Evolutionary conservation across 805 yeast genomes (phyloP).

Genomic region (Saccharomycopsis javanensis): DNA sequence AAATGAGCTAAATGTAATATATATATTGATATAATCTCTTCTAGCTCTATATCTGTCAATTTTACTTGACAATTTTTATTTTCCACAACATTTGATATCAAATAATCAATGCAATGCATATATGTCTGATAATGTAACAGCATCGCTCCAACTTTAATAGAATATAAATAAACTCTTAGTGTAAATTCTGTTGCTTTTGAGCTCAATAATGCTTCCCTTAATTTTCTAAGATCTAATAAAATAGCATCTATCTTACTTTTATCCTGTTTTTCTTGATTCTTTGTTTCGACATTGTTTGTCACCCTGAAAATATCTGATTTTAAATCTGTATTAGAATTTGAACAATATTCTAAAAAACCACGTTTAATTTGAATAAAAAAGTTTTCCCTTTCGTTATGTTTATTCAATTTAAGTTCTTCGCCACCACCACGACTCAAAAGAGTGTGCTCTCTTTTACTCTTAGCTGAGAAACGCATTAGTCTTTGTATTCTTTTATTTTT

Average conservation of each 20-base stretch:
- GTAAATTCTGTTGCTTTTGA: conserved; percentile 33
- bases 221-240: conserved; percentile 36
- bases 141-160: conserved; percentile 38
- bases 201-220: conserved; percentile 45
- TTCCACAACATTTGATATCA: conserved; percentile 22
- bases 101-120: conserved; percentile 40
- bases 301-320: background rate
- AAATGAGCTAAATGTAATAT: conserved; percentile 34
- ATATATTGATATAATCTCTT: conserved; percentile 34
- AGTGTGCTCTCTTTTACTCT: conserved; percentile 8
- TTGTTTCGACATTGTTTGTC: background rate
- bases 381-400: conserved; percentile 12
- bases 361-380: conserved; percentile 11
- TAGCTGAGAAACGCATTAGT: conserved; percentile 2
- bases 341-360: conserved; percentile 9
- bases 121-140: conserved; percentile 49
- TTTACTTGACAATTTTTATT: conserved; percentile 1
- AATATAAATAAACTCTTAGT: conserved; percentile 38
- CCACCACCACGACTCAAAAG: conserved; percentile 18
- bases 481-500: background rate
- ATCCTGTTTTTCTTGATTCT: background rate
- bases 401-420: conserved; percentile 7
- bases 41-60: conserved; percentile 25
- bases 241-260: conserved; percentile 23
- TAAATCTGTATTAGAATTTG: conserved; percentile 1